Base-by-base conservation (phyloP, 1,284 basidiomycete genomes). In the Cryptococcus jaspeensis region DNA sequence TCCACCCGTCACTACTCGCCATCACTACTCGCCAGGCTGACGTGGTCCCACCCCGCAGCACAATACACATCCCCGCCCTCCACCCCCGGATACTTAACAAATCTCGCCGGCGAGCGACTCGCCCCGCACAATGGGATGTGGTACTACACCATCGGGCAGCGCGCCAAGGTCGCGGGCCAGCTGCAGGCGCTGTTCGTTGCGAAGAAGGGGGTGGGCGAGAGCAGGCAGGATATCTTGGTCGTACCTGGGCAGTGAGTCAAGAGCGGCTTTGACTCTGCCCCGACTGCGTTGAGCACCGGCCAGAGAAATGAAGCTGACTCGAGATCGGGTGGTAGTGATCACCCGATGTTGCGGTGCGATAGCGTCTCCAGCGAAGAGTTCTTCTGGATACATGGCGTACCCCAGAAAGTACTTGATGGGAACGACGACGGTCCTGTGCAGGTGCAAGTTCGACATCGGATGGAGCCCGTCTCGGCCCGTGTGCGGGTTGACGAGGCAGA, bases 91-190 rank as follows among this genome's bases (percentile, higher is more conserved):
- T 63, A 70, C 43, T 87, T 98, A 9, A 77, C 91, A 41, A 81
- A 86, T 51, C 70, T 84, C 0, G 82, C 82, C 0, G 87, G 87
- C 5, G 77, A 81, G 35, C 69, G 78, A 1, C 52, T 92, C 0
- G 87, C 84, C 0, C 63, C 74, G 28, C 95, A 98, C 70, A 61
- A 80, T 1, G 95, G 95, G 0, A 74, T 94, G 0, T 94, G 91
- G 86, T 84, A 82, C n/a, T 90, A 86, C 63, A 97, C 94, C 0
- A 87, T 98, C 37, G 95, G 95, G 0, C 87, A 91, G 72, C 78
- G 83, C 5, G 87, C 89, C 0, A 81, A 84, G 23, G 75, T 97
- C 13, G 69, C 78, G 0, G 90, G 92, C 0, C 80, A 86, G 76
- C 71, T 76, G 0, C 70, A 83, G 51, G 84, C 82, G 64, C 83